These are phyloP conservation scores for Clitoria ternatea DNA, from an alignment of 306 rosid genomes.

Conservation along the genomic window DNA sequence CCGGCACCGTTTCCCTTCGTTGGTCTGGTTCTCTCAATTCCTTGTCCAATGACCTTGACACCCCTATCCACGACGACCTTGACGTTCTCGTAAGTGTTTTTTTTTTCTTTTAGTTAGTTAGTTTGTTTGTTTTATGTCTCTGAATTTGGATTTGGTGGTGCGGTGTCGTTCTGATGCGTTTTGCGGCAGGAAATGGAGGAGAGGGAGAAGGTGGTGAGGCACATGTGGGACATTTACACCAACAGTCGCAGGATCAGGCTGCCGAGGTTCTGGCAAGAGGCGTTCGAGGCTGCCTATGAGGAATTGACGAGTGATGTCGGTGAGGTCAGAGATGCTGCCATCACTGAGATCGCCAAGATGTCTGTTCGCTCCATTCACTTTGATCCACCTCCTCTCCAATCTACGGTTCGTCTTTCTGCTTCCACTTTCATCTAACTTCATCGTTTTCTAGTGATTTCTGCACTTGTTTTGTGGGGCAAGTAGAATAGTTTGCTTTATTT, in stretches of 20 bases:
- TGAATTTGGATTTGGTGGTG: background rate
- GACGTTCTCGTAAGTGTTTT: conserved; percentile 76
- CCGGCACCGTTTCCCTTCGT: conserved; percentile 94
- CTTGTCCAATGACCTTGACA: conserved; percentile 52
- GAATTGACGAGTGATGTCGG: conserved; percentile 74
- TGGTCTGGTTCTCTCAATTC: conserved; percentile 89
- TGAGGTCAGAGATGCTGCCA: conserved; percentile 75
- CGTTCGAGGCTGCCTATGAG: conserved; percentile 94
- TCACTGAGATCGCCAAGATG: conserved; percentile 90
- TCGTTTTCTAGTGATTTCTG: too few species aligned
- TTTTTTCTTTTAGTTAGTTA: background rate
- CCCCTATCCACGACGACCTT: conserved; percentile 77
- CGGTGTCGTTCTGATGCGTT: background rate
- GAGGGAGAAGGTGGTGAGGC: conserved; percentile 95
- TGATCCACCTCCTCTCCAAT: conserved; percentile 70
- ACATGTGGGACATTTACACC: conserved; percentile 97
- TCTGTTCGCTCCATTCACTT: conserved; percentile 76
- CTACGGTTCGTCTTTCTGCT: conserved; percentile 54
- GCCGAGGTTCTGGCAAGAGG: conserved; percentile 94
- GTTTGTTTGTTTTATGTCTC: background rate
- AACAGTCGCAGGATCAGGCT: conserved; percentile 89
- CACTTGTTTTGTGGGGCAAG: too few species aligned
- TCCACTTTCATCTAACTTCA: background rate
- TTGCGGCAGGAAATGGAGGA: conserved; percentile 87
- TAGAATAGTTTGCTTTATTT: background rate